Evolutionary conservation across 805 yeast species (phyloP), one percentile per base, ranked within the genome.

Genomic region (Candida krabiensis): DNA sequence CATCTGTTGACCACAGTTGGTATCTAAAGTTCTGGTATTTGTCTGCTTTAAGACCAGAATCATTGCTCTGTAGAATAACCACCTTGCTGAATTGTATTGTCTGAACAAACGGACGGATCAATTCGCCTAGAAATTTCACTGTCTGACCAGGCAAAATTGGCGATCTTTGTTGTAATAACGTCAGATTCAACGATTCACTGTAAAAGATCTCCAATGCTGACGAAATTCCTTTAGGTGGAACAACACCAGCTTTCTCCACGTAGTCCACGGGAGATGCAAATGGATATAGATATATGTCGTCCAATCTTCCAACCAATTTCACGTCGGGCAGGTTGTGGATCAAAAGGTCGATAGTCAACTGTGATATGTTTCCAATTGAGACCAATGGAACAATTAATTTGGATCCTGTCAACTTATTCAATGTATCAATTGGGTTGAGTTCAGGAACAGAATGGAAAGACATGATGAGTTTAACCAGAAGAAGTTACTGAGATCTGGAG

Each of bases 281-380:
- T 3, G 98, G 96, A 54, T 84, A 86, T 7, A 89, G 60, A 46
- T 68, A 75, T 3, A 66, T 58, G 35, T 80, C 80, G 50, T 84
- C 83, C 19, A 90, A 61, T 12, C 74, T 54, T 9, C 75, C 79
- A 3, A 82, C 68, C 26, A 73, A 74, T 39, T 60, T 45, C 41
- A 82, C 74, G 4, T 67, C 69, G 5, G 56, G 47, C 17, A 75
- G 62, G n/a, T 81, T 77, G 51, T 83, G 83, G 8, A 89, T 67
- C 18, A 91, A 62, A 21, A 90, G 66, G 59, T 90, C 98, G 5
- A 75, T 60, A 0, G 90, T 63, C 33, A 91, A 64, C 58, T 93
- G 99, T 0, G 98, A 95, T 3, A 89, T 83, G 53, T 91, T 93
- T 6, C 96, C 98, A 5, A 86, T 74, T 3, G 96, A 79, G 0